Evolutionary conservation across 306 rosid species (phyloP), one percentile per base, ranked within the genome.

Genomic region (Cucumis cinereus): DNA sequence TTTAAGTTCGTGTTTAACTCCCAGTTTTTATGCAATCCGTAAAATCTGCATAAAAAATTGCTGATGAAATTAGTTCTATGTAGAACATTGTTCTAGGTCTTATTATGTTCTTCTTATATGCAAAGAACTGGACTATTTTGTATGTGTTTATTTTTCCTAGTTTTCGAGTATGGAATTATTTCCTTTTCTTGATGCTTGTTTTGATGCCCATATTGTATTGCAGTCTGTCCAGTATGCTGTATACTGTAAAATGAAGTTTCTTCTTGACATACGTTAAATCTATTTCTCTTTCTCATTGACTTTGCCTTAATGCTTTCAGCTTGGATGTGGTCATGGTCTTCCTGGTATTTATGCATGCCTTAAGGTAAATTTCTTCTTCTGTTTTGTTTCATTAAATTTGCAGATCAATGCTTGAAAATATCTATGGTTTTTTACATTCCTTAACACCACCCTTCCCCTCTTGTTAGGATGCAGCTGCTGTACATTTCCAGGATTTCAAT

Each of bases 401-500:
- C 50, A 74, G 22, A 22, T n/a, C 9, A 36, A 74, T n/a, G 33
- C 47, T 5, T 38, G 54, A 20, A 40, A 20, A 35, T 1, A 6
- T 40, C 49, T n/a, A 66, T 66, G 73, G 53, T 69, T 69, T 17
- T 69, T 43, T 6, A 26, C 40, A 47, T 26, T 22, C 35, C 28
- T 62, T 13, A 45, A 45, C 57, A 45, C 23, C 23, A 14, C 75
- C 87, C 22, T 76, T 60, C 54, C 60, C 73, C 15, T 77, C 80
- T 83, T 72, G 47, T 73, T 69, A 94, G 98, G 95, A 93, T 23
- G 96, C 97, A 38, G 86, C 84, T 82, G 82, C 87, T 1, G 84
- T 90, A 67, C 96, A 94, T 86, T 94, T 91, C 80, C 98, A 94
- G 88, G 98, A 94, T 85, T 94, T 94, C 84, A 94, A 91, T 67